Evolutionary conservation across 225 moss, liverwort and hornwort species (phyloP).

Genomic region (Lunularia cruciata): DNA sequence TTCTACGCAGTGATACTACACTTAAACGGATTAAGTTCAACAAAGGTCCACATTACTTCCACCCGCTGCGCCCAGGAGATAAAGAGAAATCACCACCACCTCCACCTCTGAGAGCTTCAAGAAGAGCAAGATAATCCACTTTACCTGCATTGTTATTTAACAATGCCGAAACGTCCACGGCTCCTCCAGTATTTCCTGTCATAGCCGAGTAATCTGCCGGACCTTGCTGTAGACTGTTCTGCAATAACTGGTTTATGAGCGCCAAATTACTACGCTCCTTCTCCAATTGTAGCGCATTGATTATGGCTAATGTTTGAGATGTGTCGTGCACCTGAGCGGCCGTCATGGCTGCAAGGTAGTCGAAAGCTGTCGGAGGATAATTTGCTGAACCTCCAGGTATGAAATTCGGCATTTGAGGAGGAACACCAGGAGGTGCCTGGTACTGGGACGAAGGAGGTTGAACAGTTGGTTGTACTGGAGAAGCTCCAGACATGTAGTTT

Average conservation of each 20-base stretch:
- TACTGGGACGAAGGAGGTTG: not conserved
- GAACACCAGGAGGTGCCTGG: not conserved
- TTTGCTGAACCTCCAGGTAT: not conserved
- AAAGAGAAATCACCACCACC: not conserved
- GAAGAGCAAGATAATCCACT: not conserved
- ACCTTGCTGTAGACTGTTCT: conserved; percentile 11
- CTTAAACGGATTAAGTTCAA: too few relatives aligned
- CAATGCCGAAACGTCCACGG: not conserved
- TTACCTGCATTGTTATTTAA: not conserved
- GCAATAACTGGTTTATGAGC: conserved; percentile 3
- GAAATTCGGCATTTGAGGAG: not conserved
- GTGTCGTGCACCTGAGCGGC: conserved; percentile 3
- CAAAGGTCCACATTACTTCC: conserved; percentile 1
- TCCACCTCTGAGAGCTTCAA: not conserved
- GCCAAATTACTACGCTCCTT: conserved; percentile 13
- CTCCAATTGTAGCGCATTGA: not conserved
- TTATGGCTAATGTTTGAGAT: conserved; percentile 8
- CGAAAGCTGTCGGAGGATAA: not conserved
- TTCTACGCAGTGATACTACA: too few relatives aligned
- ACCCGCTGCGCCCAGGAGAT: not conserved
- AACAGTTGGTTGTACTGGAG: not conserved
- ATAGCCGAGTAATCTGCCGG: conserved; percentile 5
- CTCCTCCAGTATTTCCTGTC: not conserved
- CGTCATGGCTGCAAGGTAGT: conserved; percentile 7
- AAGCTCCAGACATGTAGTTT: not conserved